These are phyloP conservation scores for Cercospora sp. DNA, from an alignment of 2,329 filamentous ascomycete genomes.

Conservation along the genomic window DNA sequence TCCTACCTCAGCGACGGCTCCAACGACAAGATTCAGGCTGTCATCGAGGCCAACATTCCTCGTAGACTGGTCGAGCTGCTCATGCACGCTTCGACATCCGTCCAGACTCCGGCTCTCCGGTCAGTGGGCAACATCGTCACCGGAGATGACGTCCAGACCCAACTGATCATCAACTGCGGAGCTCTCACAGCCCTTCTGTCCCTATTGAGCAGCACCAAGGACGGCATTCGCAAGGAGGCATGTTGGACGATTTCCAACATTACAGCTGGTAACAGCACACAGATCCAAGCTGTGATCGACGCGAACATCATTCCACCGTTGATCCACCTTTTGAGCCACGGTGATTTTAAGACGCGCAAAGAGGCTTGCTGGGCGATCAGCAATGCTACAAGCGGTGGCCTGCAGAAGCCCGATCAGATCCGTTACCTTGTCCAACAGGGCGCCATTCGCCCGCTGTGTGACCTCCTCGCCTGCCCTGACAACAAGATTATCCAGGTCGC, in stretches of 20 bases:
- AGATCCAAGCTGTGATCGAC: conserved; percentile 96
- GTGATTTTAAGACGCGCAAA: conserved; percentile 98
- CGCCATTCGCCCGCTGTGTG: conserved; percentile 96
- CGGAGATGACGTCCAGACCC: conserved; percentile 96
- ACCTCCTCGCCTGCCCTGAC: conserved; percentile 91
- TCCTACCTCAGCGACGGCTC: conserved; percentile 97
- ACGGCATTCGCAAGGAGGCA: conserved; percentile 97
- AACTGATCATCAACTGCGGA: conserved; percentile 99
- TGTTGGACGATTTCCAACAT: conserved; percentile 99
- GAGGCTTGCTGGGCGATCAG: conserved; percentile 99
- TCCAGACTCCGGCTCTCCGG: conserved; percentile 93
- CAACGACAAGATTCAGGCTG: conserved; percentile 99
- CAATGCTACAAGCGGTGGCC: conserved; percentile 93
- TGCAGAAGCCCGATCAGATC: conserved; percentile 99
- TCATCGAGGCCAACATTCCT: conserved; percentile 97
- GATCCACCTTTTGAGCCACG: conserved; percentile 93
- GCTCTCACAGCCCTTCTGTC: conserved; percentile 89
- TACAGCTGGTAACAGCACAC: conserved; percentile 93
- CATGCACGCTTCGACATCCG: conserved; percentile 97
- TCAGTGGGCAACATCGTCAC: conserved; percentile 99
- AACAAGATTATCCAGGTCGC: conserved; percentile 99
- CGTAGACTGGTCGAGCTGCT: conserved; percentile 93
- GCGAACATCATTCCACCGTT: conserved; percentile 95
- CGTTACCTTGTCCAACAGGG: conserved; percentile 89
- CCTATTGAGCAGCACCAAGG: conserved; percentile 93